Conservation (phyloP, 805 yeast species). For the Yamadazyma paraphyllophila region DNA sequence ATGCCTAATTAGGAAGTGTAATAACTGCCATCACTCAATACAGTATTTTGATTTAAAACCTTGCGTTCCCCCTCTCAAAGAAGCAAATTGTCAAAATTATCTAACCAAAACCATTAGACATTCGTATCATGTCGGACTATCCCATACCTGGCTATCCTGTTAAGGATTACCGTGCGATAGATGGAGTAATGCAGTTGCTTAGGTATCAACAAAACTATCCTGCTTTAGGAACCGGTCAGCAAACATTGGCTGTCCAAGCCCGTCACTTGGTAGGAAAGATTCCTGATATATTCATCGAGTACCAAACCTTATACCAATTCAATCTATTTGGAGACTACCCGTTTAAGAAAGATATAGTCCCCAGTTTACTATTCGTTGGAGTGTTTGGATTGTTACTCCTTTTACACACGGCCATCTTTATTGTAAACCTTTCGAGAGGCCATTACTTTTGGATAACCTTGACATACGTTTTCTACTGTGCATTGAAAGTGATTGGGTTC, state of each 20-base stretch:
- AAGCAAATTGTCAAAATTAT: not conserved
- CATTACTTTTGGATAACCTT: slow-evolving; percentile 59
- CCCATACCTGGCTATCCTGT: slow-evolving; percentile 9
- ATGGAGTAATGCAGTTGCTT: slow-evolving; percentile 29
- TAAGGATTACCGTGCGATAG: slow-evolving; percentile 24
- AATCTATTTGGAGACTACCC: slow-evolving; percentile 69
- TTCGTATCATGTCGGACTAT: not conserved
- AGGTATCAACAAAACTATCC: slow-evolving; percentile 29
- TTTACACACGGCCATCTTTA: slow-evolving; percentile 47
- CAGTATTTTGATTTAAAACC: slow-evolving; percentile 1
- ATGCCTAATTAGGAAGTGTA: slow-evolving; percentile 7
- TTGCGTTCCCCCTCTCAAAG: not conserved
- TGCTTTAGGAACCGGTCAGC: slow-evolving; percentile 31
- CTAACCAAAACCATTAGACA: not conserved
- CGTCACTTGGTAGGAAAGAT: slow-evolving; percentile 34
- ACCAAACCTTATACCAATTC: slow-evolving; percentile 40
- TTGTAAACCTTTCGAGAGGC: slow-evolving; percentile 49
- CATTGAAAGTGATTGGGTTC: slow-evolving; percentile 57
- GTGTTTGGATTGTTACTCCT: slow-evolving; percentile 49
- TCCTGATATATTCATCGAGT: slow-evolving; percentile 40
- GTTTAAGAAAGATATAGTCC: slow-evolving; percentile 49
- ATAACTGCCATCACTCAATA: not conserved
- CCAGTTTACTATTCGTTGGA: slow-evolving; percentile 56
- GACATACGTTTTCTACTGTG: slow-evolving; percentile 52
- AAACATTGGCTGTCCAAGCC: slow-evolving; percentile 27